Percentiles rank a stretch among this genome's conserved stretches.
Conservation (phyloP, 306 rosid species). For the Trichosanthes cucumerina region DNA sequence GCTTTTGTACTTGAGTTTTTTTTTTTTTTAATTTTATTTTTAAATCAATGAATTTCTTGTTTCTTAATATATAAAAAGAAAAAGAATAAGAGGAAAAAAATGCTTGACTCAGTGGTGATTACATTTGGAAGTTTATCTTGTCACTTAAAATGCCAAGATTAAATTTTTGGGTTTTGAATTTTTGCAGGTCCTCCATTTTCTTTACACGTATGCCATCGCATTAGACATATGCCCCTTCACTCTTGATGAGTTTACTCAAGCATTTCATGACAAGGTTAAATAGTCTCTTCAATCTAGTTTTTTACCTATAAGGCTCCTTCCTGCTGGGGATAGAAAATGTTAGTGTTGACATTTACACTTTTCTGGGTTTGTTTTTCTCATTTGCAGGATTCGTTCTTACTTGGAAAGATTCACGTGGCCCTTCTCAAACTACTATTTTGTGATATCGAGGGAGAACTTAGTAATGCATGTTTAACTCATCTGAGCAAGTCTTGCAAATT, state of each 20-base stretch:
- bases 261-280: constrained; percentile 86
- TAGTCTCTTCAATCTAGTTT: constrained; percentile 21
- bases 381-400: constrained; percentile 67
- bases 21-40: background rate
- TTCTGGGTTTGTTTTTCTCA: constrained; percentile 10
- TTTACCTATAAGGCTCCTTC: background rate
- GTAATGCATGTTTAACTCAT: constrained; percentile 38
- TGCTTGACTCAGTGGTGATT: background rate
- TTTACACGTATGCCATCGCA: constrained; percentile 60
- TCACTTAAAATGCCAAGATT: background rate
- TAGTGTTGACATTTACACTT: background rate
- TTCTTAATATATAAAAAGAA: background rate
- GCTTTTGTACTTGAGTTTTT: background rate
- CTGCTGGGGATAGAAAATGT: background rate
- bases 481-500: constrained; percentile 77
- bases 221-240: constrained; percentile 70
- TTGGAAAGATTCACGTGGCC: constrained; percentile 80
- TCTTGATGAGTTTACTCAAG: constrained; percentile 84
- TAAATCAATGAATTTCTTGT: background rate
- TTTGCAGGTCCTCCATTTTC: constrained; percentile 78
- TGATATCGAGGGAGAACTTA: constrained; percentile 57
- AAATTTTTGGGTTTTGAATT: background rate
- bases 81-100: background rate
- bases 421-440: constrained; percentile 70
- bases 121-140: background rate